Conservation (phyloP, 2,329 filamentous ascomycete species). For the Neoascochyta sp. region DNA sequence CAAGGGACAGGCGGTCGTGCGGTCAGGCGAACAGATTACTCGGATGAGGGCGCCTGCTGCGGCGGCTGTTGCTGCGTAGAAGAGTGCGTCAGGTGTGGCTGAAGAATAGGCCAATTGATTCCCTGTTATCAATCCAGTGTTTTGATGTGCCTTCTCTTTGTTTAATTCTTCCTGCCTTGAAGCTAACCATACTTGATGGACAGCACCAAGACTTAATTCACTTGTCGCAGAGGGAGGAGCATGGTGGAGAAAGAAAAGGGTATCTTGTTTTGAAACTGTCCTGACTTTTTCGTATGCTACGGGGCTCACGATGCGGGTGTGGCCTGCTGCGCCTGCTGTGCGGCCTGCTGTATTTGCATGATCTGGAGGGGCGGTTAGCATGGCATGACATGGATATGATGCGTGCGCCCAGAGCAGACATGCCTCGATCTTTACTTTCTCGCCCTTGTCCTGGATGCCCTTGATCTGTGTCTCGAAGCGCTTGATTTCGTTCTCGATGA, state of each 20-base stretch:
- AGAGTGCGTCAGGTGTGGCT: no score
- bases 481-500: slow-evolving; percentile 86
- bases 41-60: slow-evolving; percentile 70
- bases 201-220: no score
- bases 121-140: no score
- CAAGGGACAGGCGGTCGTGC: slow-evolving; percentile 70
- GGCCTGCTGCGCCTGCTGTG: slow-evolving; percentile 27
- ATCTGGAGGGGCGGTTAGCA: slow-evolving; percentile 18
- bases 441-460: slow-evolving; percentile 60
- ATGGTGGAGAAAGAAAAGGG: no score
- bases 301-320: slow-evolving; percentile 10
- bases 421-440: slow-evolving; percentile 64
- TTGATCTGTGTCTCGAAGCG: slow-evolving; percentile 64
- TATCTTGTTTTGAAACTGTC: slow-evolving; percentile 8
- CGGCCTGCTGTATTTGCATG: slow-evolving; percentile 28
- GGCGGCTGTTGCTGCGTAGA: slow-evolving; percentile 74
- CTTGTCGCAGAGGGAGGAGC: no score
- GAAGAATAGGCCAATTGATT: no score
- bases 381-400: no score
- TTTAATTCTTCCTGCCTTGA: no score
- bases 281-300: background rate
- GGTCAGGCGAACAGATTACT: slow-evolving; percentile 77
- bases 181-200: no score
- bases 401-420: background rate
- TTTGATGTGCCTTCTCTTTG: no score